phyloP scores from a whole-genome alignment of 176 grass and related monocot genomes.

The Eragrostis nindensis region DNA sequence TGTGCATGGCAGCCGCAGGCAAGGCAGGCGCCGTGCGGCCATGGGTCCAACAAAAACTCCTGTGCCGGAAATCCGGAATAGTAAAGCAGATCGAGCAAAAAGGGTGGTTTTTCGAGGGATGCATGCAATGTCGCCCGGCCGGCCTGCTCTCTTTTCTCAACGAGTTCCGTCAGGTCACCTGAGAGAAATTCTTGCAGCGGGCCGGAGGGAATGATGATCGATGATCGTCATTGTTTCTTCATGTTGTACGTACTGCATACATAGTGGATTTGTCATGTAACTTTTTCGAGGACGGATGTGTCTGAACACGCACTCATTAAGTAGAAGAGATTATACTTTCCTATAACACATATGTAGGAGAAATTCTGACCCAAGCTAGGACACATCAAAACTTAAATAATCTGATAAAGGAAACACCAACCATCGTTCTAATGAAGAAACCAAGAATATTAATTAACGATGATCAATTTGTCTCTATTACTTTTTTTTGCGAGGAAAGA shows the following conservation, averaged over 20 bases:
- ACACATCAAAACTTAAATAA: too few species aligned
- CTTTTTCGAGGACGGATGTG: too few species aligned
- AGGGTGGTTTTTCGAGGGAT: constrained; percentile 3
- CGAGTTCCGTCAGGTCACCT: constrained; percentile 31
- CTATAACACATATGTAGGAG: too few species aligned
- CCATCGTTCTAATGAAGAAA: too few species aligned
- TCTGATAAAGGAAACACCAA: too few species aligned
- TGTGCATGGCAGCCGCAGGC: not conserved
- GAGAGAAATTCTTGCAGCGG: not conserved
- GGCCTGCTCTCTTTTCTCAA: not conserved
- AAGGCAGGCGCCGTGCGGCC: not conserved
- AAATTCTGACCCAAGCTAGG: too few species aligned
- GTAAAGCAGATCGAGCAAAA: constrained; percentile 45
- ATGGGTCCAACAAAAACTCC: constrained; percentile 40
- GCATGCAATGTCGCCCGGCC: constrained; percentile 14
- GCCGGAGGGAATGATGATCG: not conserved
- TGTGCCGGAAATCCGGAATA: constrained; percentile 47
- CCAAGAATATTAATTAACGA: not conserved
- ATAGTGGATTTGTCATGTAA: too few species aligned
- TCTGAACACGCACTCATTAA: too few species aligned
- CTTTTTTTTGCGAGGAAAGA: too few species aligned
- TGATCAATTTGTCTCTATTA: not conserved
- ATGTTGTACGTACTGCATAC: too few species aligned
- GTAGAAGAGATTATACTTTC: too few species aligned
- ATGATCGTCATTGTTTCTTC: not conserved